A percentile compares a stretch with the other conserved stretches of the same genome.
phyloP scores from a whole-genome alignment of 139 green algal species.

The Asterochloris erici region DNA sequence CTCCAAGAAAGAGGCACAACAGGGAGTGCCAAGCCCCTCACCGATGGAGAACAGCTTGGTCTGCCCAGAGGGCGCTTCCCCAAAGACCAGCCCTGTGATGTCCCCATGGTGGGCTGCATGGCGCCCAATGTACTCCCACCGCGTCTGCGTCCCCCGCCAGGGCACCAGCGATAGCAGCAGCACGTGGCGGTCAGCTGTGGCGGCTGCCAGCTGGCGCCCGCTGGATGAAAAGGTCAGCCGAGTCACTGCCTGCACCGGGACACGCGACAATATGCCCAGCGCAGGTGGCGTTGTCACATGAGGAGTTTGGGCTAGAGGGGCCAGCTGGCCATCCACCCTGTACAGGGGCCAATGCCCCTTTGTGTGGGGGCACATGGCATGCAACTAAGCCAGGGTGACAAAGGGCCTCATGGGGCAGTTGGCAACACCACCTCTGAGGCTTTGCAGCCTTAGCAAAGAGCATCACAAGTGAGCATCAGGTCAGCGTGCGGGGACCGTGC shows the following conservation, averaged over 20 bases:
- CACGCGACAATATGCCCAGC: too few relatives aligned
- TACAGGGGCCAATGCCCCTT: too few relatives aligned
- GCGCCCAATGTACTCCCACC: conserved; percentile 69
- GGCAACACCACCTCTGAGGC: too few relatives aligned
- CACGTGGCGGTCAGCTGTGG: conserved; percentile 34
- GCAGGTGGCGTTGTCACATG: neutral
- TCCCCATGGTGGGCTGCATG: conserved; percentile 41
- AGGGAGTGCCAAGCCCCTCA: neutral
- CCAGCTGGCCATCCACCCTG: too few relatives aligned
- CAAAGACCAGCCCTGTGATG: conserved; percentile 55
- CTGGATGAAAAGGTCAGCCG: conserved; percentile 32
- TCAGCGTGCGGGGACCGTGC: too few relatives aligned
- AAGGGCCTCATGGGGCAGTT: too few relatives aligned
- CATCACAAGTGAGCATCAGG: too few relatives aligned
- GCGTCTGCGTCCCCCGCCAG: conserved; percentile 39
- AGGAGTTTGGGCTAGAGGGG: too few relatives aligned
- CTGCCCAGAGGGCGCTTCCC: conserved; percentile 47
- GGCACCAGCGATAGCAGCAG: conserved; percentile 50
- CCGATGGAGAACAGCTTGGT: conserved; percentile 67
- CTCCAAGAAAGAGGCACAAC: neutral
- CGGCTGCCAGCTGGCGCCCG: conserved; percentile 37
- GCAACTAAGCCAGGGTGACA: too few relatives aligned
- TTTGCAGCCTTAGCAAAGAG: too few relatives aligned
- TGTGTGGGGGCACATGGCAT: too few relatives aligned
- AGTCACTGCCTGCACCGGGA: conserved; percentile 11